phyloP scores from a whole-genome alignment of 164 flowering plant genomes.

The Houttuynia cordata region DNA sequence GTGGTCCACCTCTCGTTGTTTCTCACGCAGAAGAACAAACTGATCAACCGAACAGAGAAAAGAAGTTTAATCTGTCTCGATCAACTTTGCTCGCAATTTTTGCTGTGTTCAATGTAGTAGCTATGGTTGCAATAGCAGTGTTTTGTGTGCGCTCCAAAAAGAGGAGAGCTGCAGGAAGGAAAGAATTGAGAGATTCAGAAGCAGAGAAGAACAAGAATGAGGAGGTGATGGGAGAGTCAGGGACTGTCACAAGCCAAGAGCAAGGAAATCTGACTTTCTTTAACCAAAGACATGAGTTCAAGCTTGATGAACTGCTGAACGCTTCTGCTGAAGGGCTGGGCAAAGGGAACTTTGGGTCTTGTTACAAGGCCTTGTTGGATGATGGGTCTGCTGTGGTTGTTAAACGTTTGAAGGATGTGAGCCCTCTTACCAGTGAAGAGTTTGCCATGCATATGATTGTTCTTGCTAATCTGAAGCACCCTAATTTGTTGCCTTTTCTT shows the following conservation, averaged over 20 bases:
- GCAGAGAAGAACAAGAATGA: not conserved
- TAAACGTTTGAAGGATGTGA: conserved; percentile 46
- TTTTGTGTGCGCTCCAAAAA: conserved; percentile 22
- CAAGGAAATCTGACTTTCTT: conserved; percentile 31
- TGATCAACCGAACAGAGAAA: not conserved
- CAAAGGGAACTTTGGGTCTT: conserved; percentile 43
- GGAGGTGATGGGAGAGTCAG: not conserved
- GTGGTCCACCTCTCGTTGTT: not conserved
- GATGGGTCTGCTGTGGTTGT: conserved; percentile 34
- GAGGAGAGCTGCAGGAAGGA: conserved; percentile 14
- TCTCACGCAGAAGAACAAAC: not conserved
- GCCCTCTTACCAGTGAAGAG: conserved; percentile 29
- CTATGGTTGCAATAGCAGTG: conserved; percentile 15
- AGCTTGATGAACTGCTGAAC: conserved; percentile 42
- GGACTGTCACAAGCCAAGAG: conserved; percentile 9
- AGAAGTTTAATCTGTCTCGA: not conserved
- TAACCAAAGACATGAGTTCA: conserved; percentile 19
- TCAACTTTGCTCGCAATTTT: conserved; percentile 8
- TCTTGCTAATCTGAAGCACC: conserved; percentile 36
- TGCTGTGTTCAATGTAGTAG: conserved; percentile 17
- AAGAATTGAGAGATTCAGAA: conserved; percentile 7
- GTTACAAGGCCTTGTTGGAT: conserved; percentile 37
- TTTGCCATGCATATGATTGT: conserved; percentile 29
- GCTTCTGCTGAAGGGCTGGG: conserved; percentile 64
- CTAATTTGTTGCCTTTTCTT: conserved; percentile 45